These are phyloP conservation scores for Orbilia blumenaviensis DNA, from an alignment of 2,329 filamentous ascomycete species.

Conservation along the genomic window DNA sequence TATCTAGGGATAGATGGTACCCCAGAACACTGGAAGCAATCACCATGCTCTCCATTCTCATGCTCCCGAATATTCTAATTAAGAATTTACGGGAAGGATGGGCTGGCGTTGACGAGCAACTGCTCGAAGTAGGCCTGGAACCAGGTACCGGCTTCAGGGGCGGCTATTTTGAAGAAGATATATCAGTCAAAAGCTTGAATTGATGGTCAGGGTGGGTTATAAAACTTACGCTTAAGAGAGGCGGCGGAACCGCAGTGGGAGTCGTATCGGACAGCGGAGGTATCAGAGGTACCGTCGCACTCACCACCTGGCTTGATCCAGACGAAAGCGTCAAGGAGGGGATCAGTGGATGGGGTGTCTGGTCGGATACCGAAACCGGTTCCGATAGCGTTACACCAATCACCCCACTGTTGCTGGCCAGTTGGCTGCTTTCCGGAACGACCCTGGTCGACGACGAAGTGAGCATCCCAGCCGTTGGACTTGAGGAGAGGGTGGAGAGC, in stretches of 20 bases:
- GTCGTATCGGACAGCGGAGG: slow-evolving; percentile 66
- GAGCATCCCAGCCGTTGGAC: slow-evolving; percentile 59
- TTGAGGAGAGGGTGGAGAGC: slow-evolving; percentile 61
- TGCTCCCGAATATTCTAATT: slow-evolving; percentile 2
- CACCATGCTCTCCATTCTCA: slow-evolving; percentile 11
- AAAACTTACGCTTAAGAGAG: slow-evolving; percentile 59
- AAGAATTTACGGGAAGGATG: slow-evolving; percentile 54
- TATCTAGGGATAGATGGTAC: not conserved
- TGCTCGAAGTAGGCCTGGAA: slow-evolving; percentile 64
- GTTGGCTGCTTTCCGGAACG: slow-evolving; percentile 67
- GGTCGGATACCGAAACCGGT: slow-evolving; percentile 60
- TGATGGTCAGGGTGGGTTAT: slow-evolving; percentile 28
- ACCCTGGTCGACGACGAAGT: slow-evolving; percentile 66
- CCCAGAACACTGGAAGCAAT: not conserved
- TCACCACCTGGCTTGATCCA: slow-evolving; percentile 61
- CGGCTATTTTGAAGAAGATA: slow-evolving; percentile 60
- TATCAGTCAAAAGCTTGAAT: not conserved
- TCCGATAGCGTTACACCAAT: slow-evolving; percentile 63
- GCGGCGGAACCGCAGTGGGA: slow-evolving; percentile 65
- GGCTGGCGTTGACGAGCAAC: slow-evolving; percentile 62
- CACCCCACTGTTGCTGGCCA: slow-evolving; percentile 64
- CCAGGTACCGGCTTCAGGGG: slow-evolving; percentile 63
- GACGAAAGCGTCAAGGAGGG: slow-evolving; percentile 59
- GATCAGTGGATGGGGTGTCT: slow-evolving; percentile 55
- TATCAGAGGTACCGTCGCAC: slow-evolving; percentile 65